Percentiles rank a stretch among this genome's conserved stretches.
phyloP scores from a whole-genome alignment of 257 asterid genomes.

The Cinchona pubescens region DNA sequence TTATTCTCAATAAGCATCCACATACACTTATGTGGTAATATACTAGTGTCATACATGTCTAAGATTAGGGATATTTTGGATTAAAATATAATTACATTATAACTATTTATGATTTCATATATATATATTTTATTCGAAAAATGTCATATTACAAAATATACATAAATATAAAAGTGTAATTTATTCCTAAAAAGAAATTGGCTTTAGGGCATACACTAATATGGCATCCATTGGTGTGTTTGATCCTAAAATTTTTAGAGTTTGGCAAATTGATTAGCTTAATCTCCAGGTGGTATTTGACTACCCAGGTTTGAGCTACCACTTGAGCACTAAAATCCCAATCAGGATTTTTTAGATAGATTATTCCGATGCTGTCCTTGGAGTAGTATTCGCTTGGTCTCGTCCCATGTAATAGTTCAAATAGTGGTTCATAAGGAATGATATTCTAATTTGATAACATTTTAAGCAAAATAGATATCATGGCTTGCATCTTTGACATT shows the following conservation, averaged over 20 bases:
- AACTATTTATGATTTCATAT: too few species aligned
- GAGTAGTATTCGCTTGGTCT: neutral
- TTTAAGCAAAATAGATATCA: neutral
- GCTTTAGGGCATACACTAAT: too few species aligned
- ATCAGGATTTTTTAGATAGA: neutral
- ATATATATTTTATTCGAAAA: too few species aligned
- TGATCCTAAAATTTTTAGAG: neutral
- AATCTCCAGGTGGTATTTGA: too few species aligned
- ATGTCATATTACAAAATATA: too few species aligned
- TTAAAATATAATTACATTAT: too few species aligned
- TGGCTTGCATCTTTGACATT: neutral
- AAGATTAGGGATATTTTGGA: too few species aligned
- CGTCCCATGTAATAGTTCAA: neutral
- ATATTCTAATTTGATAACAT: neutral
- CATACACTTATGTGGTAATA: too few species aligned
- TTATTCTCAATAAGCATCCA: too few species aligned
- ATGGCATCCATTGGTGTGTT: neutral
- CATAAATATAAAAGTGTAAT: too few species aligned
- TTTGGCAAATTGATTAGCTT: neutral
- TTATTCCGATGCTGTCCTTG: neutral
- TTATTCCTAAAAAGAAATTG: too few species aligned
- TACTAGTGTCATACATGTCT: too few species aligned
- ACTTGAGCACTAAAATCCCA: neutral
- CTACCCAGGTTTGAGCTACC: neutral
- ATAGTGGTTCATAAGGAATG: neutral